A percentile compares a stretch with the other conserved stretches of the same genome.
Evolutionary conservation across 768 basidiomycete genomes (phyloP).

Genomic region (Tricholoma hemisulphureum): DNA sequence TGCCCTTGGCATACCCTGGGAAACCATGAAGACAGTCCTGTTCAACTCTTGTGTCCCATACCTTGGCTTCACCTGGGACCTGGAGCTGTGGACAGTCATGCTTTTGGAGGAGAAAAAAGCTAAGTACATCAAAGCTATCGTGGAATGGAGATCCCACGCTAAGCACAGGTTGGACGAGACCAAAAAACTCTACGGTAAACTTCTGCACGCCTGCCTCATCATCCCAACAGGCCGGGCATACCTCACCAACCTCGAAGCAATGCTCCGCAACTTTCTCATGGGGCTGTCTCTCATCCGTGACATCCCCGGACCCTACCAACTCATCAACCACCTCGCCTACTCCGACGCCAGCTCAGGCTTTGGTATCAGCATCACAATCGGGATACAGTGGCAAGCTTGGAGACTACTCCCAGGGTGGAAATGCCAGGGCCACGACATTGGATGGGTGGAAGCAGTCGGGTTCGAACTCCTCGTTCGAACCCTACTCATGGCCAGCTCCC

Average conservation of each 20-base stretch:
- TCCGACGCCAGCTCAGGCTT: neutral
- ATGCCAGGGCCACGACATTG: too few species aligned
- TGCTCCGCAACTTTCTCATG: slow-evolving; percentile 11
- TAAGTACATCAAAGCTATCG: slow-evolving; percentile 18
- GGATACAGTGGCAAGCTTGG: slow-evolving; percentile 36
- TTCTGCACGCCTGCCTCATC: slow-evolving; percentile 1
- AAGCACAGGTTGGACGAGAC: neutral
- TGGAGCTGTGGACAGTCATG: slow-evolving; percentile 11
- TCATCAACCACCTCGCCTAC: neutral
- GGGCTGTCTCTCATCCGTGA: slow-evolving; percentile 21
- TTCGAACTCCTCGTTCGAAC: slow-evolving; percentile 35
- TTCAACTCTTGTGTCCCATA: too few species aligned
- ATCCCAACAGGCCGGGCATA: slow-evolving; percentile 1
- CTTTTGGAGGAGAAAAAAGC: slow-evolving; percentile 10
- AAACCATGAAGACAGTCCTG: slow-evolving; percentile 17
- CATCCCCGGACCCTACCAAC: too few species aligned
- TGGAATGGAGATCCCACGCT: neutral
- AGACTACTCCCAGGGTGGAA: slow-evolving; percentile 21
- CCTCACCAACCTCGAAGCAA: neutral
- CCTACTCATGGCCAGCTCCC: neutral
- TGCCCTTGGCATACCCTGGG: slow-evolving; percentile 28
- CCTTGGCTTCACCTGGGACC: slow-evolving; percentile 28
- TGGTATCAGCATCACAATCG: too few species aligned
- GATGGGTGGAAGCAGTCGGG: slow-evolving; percentile 42
- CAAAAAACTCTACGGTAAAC: slow-evolving; percentile 8